These are phyloP conservation scores for Microdochium nivale DNA, from an alignment of 2,329 filamentous ascomycete species.

Conservation along the genomic window DNA sequence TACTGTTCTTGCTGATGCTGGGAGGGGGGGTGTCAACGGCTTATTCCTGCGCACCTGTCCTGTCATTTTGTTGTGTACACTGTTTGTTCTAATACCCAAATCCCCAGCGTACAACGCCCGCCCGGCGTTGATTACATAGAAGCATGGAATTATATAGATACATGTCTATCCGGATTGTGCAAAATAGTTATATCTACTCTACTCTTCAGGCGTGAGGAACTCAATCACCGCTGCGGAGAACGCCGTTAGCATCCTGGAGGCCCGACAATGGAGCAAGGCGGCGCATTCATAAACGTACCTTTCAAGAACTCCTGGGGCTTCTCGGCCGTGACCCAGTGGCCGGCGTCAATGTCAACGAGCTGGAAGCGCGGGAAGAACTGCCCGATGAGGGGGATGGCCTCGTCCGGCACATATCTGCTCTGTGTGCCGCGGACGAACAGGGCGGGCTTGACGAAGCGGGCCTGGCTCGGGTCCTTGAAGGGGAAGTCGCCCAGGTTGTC, in stretches of 20 bases:
- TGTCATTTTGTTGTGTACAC: neutral
- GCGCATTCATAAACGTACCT: constrained; percentile 39
- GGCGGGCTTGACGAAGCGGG: constrained; percentile 66
- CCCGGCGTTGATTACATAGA: neutral
- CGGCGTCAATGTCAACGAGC: constrained; percentile 65
- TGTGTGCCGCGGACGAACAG: constrained; percentile 72
- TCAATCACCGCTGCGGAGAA: constrained; percentile 47
- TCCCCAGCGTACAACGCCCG: neutral
- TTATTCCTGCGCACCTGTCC: neutral
- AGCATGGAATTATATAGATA: neutral
- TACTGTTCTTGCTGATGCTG: neutral
- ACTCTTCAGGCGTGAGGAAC: constrained; percentile 45
- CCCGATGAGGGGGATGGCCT: constrained; percentile 69
- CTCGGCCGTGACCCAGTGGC: constrained; percentile 88
- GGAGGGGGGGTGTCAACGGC: neutral
- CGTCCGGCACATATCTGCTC: constrained; percentile 74
- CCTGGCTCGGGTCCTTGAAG: constrained; percentile 61
- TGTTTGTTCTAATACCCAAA: neutral
- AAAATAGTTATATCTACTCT: constrained; percentile 12
- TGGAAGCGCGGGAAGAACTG: constrained; percentile 74
- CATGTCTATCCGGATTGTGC: neutral
- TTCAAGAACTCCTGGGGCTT: constrained; percentile 69
- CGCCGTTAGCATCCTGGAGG: no score
- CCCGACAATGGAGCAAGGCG: no score
- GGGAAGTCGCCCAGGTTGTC: constrained; percentile 83